Evolutionary conservation across 345 rosid species (phyloP), one percentile per base, ranked within the genome.

Genomic region (Barbarea vulgaris): DNA sequence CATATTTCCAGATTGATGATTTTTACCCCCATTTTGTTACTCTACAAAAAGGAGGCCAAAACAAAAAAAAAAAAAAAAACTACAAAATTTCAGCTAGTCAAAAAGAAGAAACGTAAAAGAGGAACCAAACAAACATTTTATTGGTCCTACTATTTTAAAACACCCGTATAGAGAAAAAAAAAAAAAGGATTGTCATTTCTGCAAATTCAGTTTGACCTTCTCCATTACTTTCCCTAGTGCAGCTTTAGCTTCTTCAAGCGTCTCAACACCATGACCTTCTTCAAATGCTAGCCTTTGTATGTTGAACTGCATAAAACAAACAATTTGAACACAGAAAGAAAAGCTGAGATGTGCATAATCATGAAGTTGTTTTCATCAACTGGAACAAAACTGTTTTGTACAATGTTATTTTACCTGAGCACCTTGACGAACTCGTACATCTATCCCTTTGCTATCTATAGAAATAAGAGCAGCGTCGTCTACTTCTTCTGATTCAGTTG

Each of bases 391-490:
- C 17, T 33, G 31, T 6, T 42, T 21, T 8, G 21, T 34, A 22
- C 56, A 36, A 27, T 48, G 67, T 24, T 64, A 4, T 13, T 13
- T 55, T 87, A 94, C 98, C 95, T 94, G 97, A 74, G 97, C 97
- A 37, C 99, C 98, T 79, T 90, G 97, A 52, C 97, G 97, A 46
- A 95, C 90, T 17, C 99, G 83, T 36, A 92, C 81, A 79, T 95
- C 96, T 33, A 81, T 87, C 62, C 99, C 99, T 83, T 89, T 95
- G 84, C 99, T 92, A 80, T 95, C 99, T 72, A 95, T 88, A 33
- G 98, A 95, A 73, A 95, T 92, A 19, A 95, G 78, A 64, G 99
- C 99, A 59, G 90, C 99, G 75, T 92, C 99, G 30, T 92, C 99
- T 25, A 95, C 87, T 77, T 92, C 97, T 41, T 94, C 97, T 47